A percentile compares a stretch with the other conserved stretches of the same genome.
Conservation (phyloP, 2,329 filamentous ascomycete genomes). For the Didymella lethalis region DNA sequence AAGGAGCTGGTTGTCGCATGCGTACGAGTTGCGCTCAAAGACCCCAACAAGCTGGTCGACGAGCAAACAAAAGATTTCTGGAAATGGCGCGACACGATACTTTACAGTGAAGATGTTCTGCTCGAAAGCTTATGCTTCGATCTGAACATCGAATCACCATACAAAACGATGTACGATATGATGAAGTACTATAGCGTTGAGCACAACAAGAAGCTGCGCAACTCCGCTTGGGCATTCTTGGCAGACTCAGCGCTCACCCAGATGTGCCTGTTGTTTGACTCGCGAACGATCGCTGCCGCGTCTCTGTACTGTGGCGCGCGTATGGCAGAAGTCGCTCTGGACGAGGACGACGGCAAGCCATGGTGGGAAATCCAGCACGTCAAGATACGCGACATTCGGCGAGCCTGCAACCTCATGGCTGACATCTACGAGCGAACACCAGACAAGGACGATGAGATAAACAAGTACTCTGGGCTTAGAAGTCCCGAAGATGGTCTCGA, state of each 20-base stretch:
- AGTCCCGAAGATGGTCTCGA: constrained; percentile 50
- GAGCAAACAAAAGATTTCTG: constrained; percentile 99
- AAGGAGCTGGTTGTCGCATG: constrained; percentile 94
- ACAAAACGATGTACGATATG: constrained; percentile 82
- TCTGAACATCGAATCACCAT: constrained; percentile 86
- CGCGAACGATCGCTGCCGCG: constrained; percentile 81
- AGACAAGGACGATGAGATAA: constrained; percentile 51
- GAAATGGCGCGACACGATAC: constrained; percentile 94
- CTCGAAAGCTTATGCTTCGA: constrained; percentile 94
- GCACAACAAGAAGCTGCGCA: constrained; percentile 81
- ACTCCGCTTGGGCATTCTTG: constrained; percentile 91
- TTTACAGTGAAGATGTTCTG: constrained; percentile 91
- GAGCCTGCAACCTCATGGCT: constrained; percentile 78
- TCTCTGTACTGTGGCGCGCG: constrained; percentile 87
- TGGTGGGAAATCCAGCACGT: constrained; percentile 89
- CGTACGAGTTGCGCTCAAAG: constrained; percentile 93
- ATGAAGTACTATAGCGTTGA: constrained; percentile 76
- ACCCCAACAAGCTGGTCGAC: constrained; percentile 86
- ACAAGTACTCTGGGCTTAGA: constrained; percentile 57
- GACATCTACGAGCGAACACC: constrained; percentile 58
- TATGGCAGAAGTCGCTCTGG: constrained; percentile 75
- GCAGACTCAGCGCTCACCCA: constrained; percentile 89
- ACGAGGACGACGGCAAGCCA: constrained; percentile 74
- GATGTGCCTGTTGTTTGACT: constrained; percentile 80
- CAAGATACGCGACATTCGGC: constrained; percentile 71